Conservation (phyloP, 2,329 filamentous ascomycete species). For the Mycosphaerella arachidis region DNA sequence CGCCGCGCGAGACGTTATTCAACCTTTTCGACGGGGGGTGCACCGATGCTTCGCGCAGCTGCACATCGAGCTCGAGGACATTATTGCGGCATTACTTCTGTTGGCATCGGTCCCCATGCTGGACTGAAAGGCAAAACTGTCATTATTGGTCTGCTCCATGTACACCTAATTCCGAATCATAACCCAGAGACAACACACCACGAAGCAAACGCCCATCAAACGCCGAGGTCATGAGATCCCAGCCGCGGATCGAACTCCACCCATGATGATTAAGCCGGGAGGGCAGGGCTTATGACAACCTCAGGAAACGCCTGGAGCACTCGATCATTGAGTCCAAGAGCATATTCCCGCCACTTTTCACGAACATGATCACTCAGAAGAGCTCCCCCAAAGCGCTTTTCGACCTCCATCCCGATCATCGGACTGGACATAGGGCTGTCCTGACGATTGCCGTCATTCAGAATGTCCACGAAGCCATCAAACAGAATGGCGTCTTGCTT, state of each 20-base stretch:
- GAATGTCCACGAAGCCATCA: conserved; percentile 3
- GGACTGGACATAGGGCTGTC: not conserved
- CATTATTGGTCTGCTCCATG: too few species aligned
- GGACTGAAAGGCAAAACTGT: too few species aligned
- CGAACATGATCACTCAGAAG: not conserved
- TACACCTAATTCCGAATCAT: not conserved
- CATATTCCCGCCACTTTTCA: not conserved
- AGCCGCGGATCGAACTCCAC: not conserved
- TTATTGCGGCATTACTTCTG: too few species aligned
- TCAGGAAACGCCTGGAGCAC: not conserved
- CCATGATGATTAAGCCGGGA: not conserved
- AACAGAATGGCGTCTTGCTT: conserved; percentile 7
- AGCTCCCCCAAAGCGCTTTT: not conserved
- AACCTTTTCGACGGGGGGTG: too few species aligned
- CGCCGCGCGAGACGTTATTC: too few species aligned
- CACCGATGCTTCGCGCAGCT: too few species aligned
- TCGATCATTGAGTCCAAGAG: not conserved
- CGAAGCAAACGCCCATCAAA: not conserved
- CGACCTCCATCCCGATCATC: not conserved
- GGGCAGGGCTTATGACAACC: not conserved
- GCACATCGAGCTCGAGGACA: too few species aligned
- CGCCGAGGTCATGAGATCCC: not conserved
- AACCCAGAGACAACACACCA: not conserved
- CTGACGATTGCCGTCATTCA: conserved; percentile 1
- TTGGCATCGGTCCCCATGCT: too few species aligned